A percentile compares a stretch with the other conserved stretches of the same genome.
phyloP scores from a whole-genome alignment of 1,284 basidiomycete genomes.

The Sporisorium scitamineum region DNA sequence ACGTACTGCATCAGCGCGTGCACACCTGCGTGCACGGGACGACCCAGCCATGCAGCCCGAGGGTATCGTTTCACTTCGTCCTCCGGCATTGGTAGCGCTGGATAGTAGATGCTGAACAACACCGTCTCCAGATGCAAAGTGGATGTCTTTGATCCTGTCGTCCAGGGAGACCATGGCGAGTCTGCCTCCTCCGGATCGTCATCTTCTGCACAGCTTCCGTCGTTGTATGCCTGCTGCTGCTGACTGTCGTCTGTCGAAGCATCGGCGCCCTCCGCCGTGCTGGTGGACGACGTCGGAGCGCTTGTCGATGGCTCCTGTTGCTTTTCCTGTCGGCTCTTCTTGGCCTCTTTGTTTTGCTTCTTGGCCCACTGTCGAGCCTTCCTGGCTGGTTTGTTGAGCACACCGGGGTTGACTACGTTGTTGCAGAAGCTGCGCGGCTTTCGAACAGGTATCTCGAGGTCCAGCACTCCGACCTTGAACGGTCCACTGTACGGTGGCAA shows the following conservation, averaged over 20 bases:
- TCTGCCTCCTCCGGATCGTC: constrained; percentile 11
- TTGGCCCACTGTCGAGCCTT: constrained; percentile 21
- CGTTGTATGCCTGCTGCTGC: background rate
- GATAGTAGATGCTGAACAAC: constrained; percentile 64
- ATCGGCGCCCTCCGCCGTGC: background rate
- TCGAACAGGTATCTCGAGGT: constrained; percentile 61
- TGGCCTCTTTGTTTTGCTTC: constrained; percentile 20
- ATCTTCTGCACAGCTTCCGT: background rate
- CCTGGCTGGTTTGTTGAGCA: constrained; percentile 30
- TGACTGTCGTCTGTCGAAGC: background rate
- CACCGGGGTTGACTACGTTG: constrained; percentile 34
- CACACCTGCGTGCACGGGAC: constrained; percentile 47
- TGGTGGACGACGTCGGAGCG: constrained; percentile 3
- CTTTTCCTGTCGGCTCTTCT: constrained; percentile 20
- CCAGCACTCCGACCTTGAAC: constrained; percentile 58
- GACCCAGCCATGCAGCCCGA: constrained; percentile 54
- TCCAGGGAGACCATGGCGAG: constrained; percentile 37
- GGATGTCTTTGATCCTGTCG: constrained; percentile 33
- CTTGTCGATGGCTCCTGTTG: background rate
- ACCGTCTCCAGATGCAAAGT: constrained; percentile 60
- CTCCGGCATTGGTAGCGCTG: constrained; percentile 18
- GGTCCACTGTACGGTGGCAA: constrained; percentile 50
- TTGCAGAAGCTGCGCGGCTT: constrained; percentile 50
- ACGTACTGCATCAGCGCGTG: constrained; percentile 50
- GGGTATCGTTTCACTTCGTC: constrained; percentile 36